Conservation (phyloP, 208 protist genomes). For the Zelonia costaricensis region DNA sequence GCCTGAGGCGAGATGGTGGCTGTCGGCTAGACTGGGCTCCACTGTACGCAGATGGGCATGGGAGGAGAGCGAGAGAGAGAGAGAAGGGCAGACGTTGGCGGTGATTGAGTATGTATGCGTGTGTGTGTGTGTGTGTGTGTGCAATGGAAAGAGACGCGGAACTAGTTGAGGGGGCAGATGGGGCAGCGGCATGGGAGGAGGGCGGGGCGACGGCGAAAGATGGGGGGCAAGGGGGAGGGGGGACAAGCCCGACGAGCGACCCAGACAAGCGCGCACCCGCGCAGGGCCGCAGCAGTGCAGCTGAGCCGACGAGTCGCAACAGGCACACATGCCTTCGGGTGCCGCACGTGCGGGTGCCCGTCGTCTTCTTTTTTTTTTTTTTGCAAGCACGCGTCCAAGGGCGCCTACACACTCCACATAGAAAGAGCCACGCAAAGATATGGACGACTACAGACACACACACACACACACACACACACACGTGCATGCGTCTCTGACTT, state of each 20-base stretch:
- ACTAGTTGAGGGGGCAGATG: no score
- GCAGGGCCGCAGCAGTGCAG: no score
- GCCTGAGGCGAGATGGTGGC: not conserved
- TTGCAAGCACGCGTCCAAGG: not conserved
- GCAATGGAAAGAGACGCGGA: not conserved
- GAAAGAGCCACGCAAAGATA: not conserved
- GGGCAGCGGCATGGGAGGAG: not conserved
- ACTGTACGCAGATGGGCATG: not conserved
- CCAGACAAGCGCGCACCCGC: no score
- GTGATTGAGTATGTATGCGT: not conserved
- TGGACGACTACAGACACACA: not conserved
- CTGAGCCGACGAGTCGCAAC: no score
- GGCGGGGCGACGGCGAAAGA: not conserved
- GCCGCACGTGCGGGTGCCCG: no score
- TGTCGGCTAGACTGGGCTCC: not conserved
- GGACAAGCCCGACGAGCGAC: no score
- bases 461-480: not conserved
- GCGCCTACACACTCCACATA: not conserved
- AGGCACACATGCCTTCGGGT: no score
- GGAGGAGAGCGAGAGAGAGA: not conserved
- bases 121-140: constrained; percentile 1
- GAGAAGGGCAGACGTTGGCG: not conserved
- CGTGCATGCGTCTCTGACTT: not conserved
- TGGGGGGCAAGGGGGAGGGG: no score
- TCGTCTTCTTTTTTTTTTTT: no score